These are phyloP conservation scores for Phlyctochytrium planicorne DNA, from an alignment of 192 early-diverging fungal species.

Conservation along the genomic window DNA sequence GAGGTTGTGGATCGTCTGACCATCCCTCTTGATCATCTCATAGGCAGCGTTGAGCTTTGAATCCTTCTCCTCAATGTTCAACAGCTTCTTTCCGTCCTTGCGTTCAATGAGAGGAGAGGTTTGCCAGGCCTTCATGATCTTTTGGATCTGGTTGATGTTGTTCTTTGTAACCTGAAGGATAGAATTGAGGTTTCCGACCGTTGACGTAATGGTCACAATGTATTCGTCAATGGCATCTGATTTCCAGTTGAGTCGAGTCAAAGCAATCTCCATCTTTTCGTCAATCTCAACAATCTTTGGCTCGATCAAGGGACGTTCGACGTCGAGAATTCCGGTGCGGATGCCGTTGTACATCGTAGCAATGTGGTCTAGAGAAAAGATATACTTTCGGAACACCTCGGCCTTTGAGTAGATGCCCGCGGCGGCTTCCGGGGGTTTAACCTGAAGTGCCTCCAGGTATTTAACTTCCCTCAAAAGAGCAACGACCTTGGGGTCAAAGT, in stretches of 20 bases:
- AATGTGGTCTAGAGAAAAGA: constrained; percentile 61
- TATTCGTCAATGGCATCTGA: constrained; percentile 52
- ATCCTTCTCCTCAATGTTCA: constrained; percentile 66
- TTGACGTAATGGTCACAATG: constrained; percentile 46
- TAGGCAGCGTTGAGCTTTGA: constrained; percentile 49
- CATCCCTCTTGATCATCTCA: constrained; percentile 57
- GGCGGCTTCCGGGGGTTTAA: constrained; percentile 51
- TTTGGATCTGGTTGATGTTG: constrained; percentile 61
- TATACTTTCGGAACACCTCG: constrained; percentile 60
- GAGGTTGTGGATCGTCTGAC: constrained; percentile 45
- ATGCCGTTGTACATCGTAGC: constrained; percentile 58
- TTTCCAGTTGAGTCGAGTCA: constrained; percentile 61
- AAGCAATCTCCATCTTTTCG: constrained; percentile 49
- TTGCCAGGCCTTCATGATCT: constrained; percentile 62
- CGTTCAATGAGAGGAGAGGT: constrained; percentile 56
- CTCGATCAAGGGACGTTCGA: constrained; percentile 61
- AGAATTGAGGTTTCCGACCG: constrained; percentile 53
- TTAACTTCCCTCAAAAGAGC: constrained; percentile 63
- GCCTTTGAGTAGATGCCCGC: constrained; percentile 54
- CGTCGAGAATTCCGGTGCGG: constrained; percentile 51
- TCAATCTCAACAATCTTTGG: constrained; percentile 53
- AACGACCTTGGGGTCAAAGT: constrained; percentile 71
- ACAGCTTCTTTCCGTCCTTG: constrained; percentile 61
- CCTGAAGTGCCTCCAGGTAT: constrained; percentile 53
- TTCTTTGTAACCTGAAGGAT: constrained; percentile 58